phyloP scores from a whole-genome alignment of 345 rosid species.

The Populus nigra region DNA sequence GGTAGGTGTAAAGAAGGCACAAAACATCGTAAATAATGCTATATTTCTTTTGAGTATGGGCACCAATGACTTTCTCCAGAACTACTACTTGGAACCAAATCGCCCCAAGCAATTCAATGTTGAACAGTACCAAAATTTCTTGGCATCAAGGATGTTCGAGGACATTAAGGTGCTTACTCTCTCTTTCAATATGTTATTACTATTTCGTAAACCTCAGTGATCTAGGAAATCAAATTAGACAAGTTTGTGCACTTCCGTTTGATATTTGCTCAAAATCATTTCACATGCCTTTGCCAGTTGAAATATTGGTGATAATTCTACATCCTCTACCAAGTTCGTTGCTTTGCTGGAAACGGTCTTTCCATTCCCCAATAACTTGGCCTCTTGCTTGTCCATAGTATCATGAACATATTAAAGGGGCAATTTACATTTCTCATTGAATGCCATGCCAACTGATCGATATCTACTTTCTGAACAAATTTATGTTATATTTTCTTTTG shows the following conservation, averaged over 20 bases:
- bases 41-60: slow-evolving; percentile 69
- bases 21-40: slow-evolving; percentile 46
- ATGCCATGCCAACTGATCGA: background rate
- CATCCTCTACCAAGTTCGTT: too few species aligned
- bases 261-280: too few species aligned
- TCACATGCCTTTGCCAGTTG: too few species aligned
- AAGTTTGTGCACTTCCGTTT: too few species aligned
- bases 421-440: background rate
- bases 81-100: slow-evolving; percentile 62
- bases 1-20: slow-evolving; percentile 52
- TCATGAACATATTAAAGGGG: too few species aligned
- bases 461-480: background rate
- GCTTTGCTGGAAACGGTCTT: too few species aligned
- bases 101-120: slow-evolving; percentile 57
- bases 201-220: too few species aligned
- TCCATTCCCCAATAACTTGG: too few species aligned
- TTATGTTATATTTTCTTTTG: background rate
- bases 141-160: slow-evolving; percentile 47
- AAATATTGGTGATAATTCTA: too few species aligned
- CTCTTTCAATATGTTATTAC: too few species aligned
- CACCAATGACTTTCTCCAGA: slow-evolving; percentile 79
- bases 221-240: too few species aligned
- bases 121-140: slow-evolving; percentile 49
- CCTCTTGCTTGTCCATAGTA: too few species aligned
- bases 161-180: slow-evolving; percentile 45